Evolutionary conservation across 441 rosid genomes (phyloP).

Genomic region (Macaranga tanarius): DNA sequence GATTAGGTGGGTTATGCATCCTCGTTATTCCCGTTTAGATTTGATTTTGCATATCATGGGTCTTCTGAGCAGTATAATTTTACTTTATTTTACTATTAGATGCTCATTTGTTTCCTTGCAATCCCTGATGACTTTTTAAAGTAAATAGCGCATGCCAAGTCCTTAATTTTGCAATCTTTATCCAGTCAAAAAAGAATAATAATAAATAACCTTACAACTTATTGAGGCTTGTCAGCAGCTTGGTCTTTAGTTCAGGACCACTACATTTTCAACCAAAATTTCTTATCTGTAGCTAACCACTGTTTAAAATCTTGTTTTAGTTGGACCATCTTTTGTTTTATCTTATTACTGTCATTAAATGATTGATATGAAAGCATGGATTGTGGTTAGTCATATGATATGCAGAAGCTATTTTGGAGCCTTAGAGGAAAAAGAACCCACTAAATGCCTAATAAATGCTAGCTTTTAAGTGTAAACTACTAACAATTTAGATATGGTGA

Average conservation of each 20-base stretch:
- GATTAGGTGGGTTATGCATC: conserved; percentile 24
- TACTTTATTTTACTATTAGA: neutral
- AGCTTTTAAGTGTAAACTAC: neutral
- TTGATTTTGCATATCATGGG: neutral
- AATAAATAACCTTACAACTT: neutral
- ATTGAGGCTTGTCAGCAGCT: neutral
- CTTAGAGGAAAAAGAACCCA: neutral
- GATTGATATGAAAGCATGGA: neutral
- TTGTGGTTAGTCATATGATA: neutral
- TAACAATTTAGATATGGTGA: neutral
- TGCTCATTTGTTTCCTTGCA: neutral
- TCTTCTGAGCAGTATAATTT: neutral
- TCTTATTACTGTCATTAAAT: neutral
- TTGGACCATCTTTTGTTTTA: neutral
- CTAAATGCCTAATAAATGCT: neutral
- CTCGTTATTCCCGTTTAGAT: neutral
- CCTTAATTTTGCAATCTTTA: neutral
- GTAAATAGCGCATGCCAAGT: neutral
- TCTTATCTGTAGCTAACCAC: neutral
- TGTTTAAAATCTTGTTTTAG: neutral
- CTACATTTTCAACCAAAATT: neutral
- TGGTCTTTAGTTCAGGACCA: neutral
- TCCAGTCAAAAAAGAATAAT: no score
- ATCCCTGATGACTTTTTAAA: neutral
- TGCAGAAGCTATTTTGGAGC: neutral